A percentile compares a stretch with the other conserved stretches of the same genome.
Evolutionary conservation across 306 rosid genomes (phyloP).

Genomic region (Phaseolus lunatus): DNA sequence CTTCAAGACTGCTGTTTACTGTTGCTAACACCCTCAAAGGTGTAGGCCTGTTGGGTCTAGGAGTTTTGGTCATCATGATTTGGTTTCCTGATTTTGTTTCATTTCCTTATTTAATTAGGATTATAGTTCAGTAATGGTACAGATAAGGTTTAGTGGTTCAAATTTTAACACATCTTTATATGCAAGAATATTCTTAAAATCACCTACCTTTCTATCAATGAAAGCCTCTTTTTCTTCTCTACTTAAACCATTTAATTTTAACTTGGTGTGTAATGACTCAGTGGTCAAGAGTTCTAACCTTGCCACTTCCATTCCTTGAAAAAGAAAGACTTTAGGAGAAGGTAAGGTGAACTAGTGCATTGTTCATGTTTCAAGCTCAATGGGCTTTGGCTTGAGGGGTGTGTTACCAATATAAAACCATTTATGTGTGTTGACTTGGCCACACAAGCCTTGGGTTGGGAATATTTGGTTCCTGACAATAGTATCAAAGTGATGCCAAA

Average conservation of each 20-base stretch:
- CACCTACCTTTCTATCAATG: no score
- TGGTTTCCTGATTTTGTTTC: background rate
- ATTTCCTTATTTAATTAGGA: background rate
- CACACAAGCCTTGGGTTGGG: background rate
- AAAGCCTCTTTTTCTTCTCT: background rate
- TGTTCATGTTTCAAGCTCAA: background rate
- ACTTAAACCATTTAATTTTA: background rate
- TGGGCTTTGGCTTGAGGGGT: background rate
- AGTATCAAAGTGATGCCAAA: background rate
- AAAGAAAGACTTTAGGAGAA: background rate
- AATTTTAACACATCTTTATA: background rate
- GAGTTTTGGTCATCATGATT: conserved; percentile 24
- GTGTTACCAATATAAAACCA: background rate
- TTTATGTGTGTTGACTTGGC: background rate
- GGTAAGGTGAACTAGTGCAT: background rate
- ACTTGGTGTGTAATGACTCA: background rate
- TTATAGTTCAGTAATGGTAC: background rate
- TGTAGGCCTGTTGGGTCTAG: conserved; percentile 17
- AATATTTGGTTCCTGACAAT: background rate
- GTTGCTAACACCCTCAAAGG: conserved; percentile 3
- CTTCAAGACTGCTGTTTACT: conserved; percentile 22
- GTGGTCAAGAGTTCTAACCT: background rate
- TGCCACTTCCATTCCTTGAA: background rate
- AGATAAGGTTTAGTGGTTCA: background rate
- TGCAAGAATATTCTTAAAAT: background rate